These are phyloP conservation scores for Naegleria lovaniensis DNA, from an alignment of 208 protist species.

Conservation along the genomic window DNA sequence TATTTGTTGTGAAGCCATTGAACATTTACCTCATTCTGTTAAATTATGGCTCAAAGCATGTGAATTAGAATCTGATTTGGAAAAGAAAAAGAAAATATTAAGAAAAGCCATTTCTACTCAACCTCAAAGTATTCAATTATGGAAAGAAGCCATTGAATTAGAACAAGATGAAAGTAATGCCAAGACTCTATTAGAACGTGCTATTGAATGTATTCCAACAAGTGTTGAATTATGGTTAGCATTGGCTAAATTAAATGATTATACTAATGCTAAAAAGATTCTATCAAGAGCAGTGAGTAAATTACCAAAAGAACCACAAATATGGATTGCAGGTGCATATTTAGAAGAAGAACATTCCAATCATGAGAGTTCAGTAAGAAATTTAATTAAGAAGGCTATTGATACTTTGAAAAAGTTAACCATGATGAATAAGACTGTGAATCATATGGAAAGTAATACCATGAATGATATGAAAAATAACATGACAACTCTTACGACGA, in stretches of 20 bases:
- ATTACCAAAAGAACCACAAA: slow-evolving; percentile 61
- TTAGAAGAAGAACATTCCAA: slow-evolving; percentile 66
- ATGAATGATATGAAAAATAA: too few species aligned
- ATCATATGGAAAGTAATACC: too few species aligned
- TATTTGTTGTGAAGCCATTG: slow-evolving; percentile 64
- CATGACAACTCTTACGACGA: too few species aligned
- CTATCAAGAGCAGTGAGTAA: slow-evolving; percentile 63
- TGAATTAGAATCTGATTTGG: slow-evolving; percentile 57
- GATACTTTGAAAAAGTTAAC: slow-evolving; percentile 24
- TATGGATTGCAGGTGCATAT: slow-evolving; percentile 80
- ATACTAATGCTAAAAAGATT: slow-evolving; percentile 66
- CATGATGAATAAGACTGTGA: too few species aligned
- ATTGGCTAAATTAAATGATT: slow-evolving; percentile 70
- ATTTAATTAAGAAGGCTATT: slow-evolving; percentile 38
- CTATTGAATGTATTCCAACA: slow-evolving; percentile 71
- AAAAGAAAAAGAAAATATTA: slow-evolving; percentile 54
- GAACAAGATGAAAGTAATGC: slow-evolving; percentile 70
- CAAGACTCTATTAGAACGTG: slow-evolving; percentile 63
- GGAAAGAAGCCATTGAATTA: slow-evolving; percentile 71
- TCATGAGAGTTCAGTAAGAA: slow-evolving; percentile 27
- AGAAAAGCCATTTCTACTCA: slow-evolving; percentile 57
- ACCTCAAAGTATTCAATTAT: slow-evolving; percentile 67
- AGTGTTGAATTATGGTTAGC: slow-evolving; percentile 82
- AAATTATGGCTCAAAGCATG: slow-evolving; percentile 74
- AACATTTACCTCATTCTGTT: slow-evolving; percentile 61